Percentiles rank a stretch among this genome's conserved stretches.
Conservation (phyloP, 2,329 filamentous ascomycete genomes). For the Escovopsis sp. region DNA sequence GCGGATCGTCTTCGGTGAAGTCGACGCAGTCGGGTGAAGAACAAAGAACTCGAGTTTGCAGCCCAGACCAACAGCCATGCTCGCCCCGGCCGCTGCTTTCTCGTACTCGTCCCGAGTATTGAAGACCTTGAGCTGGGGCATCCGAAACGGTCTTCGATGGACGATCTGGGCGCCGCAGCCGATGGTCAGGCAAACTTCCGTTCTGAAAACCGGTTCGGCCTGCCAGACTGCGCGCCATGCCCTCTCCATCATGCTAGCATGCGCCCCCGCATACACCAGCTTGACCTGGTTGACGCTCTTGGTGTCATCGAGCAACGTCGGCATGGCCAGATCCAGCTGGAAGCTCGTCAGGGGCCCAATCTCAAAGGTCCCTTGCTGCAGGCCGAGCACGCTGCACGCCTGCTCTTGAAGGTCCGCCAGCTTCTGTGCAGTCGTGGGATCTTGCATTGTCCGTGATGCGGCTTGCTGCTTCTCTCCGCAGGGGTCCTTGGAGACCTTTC, state of each 20-base stretch:
- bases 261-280: background rate
- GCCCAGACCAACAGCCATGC: background rate
- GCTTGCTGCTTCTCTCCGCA: background rate
- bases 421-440: background rate
- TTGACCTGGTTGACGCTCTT: conserved; percentile 3
- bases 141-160: conserved; percentile 1
- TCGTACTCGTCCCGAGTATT: background rate
- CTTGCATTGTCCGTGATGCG: background rate
- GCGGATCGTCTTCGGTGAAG: background rate
- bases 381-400: background rate
- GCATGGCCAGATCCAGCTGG: conserved; percentile 1
- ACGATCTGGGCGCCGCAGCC: conserved; percentile 3
- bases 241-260: conserved; percentile 1
- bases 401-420: background rate
- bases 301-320: background rate
- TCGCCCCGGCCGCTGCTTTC: background rate
- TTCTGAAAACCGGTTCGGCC: conserved; percentile 2
- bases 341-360: conserved; percentile 3
- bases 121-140: background rate
- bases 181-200: conserved; percentile 1
- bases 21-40: background rate
- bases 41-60: background rate
- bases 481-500: background rate
- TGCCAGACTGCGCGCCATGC: conserved; percentile 4
- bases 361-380: background rate